Conservation (phyloP, 768 basidiomycete genomes). For the Russula earlei region DNA sequence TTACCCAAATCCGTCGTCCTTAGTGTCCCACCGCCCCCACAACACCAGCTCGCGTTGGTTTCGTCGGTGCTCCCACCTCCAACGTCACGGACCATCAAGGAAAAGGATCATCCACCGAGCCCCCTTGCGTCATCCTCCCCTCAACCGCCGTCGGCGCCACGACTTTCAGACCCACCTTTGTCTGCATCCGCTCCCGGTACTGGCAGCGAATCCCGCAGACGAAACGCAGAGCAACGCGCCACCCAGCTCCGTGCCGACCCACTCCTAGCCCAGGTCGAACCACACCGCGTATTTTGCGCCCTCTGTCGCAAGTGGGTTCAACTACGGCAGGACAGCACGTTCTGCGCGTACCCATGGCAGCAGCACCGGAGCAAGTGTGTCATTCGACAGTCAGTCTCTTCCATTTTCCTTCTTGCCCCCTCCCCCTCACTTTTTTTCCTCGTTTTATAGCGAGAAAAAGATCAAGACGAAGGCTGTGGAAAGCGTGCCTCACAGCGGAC, state of each 20-base stretch:
- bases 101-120: slow-evolving; percentile 9
- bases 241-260: slow-evolving; percentile 58
- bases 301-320: slow-evolving; percentile 80
- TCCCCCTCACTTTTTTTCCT: slow-evolving; percentile 1
- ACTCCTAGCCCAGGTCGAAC: slow-evolving; percentile 60
- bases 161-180: not conserved
- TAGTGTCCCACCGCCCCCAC: slow-evolving; percentile 28
- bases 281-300: slow-evolving; percentile 54
- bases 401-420: not conserved
- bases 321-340: slow-evolving; percentile 65
- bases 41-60: slow-evolving; percentile 28
- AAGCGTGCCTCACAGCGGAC: slow-evolving; percentile 9
- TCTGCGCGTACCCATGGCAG: slow-evolving; percentile 76
- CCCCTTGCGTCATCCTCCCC: not conserved
- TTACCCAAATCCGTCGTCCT: not conserved
- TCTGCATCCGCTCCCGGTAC: not conserved
- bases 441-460: slow-evolving; percentile 22
- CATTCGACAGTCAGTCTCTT: slow-evolving; percentile 49
- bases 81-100: slow-evolving; percentile 4
- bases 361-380: slow-evolving; percentile 72
- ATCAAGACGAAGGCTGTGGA: slow-evolving; percentile 11
- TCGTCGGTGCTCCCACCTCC: slow-evolving; percentile 25
- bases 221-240: slow-evolving; percentile 73
- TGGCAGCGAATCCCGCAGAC: slow-evolving; percentile 52
- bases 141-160: not conserved